Evolutionary conservation across 1,284 basidiomycete species (phyloP).

Genomic region (Ustilago loliicola): DNA sequence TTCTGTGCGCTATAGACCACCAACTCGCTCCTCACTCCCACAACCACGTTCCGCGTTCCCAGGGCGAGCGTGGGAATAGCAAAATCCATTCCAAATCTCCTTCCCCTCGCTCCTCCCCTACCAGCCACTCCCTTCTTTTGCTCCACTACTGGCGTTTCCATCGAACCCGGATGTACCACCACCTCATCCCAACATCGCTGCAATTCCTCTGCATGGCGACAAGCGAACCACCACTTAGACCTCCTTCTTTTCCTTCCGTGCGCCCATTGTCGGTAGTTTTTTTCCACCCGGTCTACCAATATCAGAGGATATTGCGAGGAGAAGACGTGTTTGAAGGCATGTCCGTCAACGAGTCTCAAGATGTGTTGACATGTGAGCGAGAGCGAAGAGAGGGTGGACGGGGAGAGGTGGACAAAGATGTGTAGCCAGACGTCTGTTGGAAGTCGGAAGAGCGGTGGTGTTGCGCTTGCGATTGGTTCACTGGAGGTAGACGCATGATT

Average conservation of each 20-base stretch:
- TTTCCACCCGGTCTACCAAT: not conserved
- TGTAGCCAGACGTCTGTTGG: slow-evolving; percentile 41
- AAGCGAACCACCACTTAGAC: slow-evolving; percentile 24
- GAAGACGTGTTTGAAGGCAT: slow-evolving; percentile 23
- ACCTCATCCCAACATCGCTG: slow-evolving; percentile 11
- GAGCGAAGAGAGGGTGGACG: slow-evolving; percentile 14
- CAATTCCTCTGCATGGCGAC: slow-evolving; percentile 5
- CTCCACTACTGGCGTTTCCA: slow-evolving; percentile 1
- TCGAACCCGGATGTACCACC: not conserved
- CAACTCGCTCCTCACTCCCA: slow-evolving; percentile 34
- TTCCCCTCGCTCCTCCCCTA: not conserved
- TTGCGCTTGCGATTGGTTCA: not conserved
- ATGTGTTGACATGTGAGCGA: slow-evolving; percentile 14
- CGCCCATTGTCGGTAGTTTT: not conserved
- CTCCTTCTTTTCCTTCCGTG: not conserved
- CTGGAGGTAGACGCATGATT: not conserved
- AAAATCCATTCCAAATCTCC: slow-evolving; percentile 19
- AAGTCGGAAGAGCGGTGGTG: slow-evolving; percentile 22
- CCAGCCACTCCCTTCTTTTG: not conserved
- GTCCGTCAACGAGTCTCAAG: slow-evolving; percentile 24
- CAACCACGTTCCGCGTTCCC: slow-evolving; percentile 14
- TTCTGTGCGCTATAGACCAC: slow-evolving; percentile 7
- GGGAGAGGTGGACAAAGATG: slow-evolving; percentile 26
- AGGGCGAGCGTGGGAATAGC: slow-evolving; percentile 28
- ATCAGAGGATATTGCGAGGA: not conserved